Evolutionary conservation across 345 rosid genomes (phyloP).

Genomic region (Xanthoceras sorbifolium): DNA sequence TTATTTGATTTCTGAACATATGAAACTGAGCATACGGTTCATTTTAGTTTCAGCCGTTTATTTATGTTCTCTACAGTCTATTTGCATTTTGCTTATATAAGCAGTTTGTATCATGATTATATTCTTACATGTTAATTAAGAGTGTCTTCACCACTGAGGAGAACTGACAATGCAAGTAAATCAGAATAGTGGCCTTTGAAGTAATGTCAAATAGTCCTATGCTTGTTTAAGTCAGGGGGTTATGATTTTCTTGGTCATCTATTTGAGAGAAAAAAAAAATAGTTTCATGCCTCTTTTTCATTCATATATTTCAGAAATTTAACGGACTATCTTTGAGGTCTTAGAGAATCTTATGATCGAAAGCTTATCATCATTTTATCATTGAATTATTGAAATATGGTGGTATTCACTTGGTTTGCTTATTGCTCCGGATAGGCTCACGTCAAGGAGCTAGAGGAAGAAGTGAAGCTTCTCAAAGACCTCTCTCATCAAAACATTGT

Average conservation of each 20-base stretch:
- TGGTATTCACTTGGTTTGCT: conserved; percentile 23
- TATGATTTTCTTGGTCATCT: neutral
- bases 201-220: neutral
- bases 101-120: neutral
- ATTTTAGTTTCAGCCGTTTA: neutral
- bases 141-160: neutral
- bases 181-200: neutral
- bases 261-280: neutral
- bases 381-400: conserved; percentile 4
- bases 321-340: neutral
- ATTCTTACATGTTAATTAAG: neutral
- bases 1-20: neutral
- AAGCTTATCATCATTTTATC: neutral
- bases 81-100: neutral
- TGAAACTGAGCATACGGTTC: neutral
- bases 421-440: conserved; percentile 56
- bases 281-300: neutral
- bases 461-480: conserved; percentile 87
- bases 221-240: neutral
- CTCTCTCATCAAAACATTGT: conserved; percentile 93
- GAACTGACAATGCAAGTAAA: neutral
- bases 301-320: neutral
- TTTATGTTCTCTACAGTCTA: neutral
- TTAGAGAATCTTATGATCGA: neutral
- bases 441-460: conserved; percentile 89